phyloP scores from a whole-genome alignment of 2,329 filamentous ascomycete species.

The Stenocarpella maydis region DNA sequence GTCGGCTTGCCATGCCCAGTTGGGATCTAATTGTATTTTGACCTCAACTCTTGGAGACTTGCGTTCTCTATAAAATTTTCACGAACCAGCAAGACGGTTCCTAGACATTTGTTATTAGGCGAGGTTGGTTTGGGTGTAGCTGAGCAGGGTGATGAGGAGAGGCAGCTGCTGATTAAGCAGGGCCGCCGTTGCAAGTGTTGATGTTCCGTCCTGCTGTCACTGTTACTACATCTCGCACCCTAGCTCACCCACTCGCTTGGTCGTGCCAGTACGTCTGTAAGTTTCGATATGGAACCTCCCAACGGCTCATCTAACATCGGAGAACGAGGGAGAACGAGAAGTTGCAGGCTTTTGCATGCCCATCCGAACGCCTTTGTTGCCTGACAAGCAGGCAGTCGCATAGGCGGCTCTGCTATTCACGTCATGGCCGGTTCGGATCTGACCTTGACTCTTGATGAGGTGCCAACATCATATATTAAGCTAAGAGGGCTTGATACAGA shows the following conservation, averaged over 20 bases:
- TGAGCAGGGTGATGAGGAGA: no score
- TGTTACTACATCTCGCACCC: neutral
- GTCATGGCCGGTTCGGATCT: neutral
- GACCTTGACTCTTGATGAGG: no score
- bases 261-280: neutral
- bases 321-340: neutral
- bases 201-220: no score
- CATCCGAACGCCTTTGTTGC: neutral
- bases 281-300: neutral
- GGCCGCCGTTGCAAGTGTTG: no score
- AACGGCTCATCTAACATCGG: neutral
- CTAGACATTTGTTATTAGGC: neutral
- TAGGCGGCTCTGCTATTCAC: neutral
- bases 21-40: neutral
- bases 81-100: no score
- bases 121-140: neutral
- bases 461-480: neutral
- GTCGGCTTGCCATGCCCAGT: no score
- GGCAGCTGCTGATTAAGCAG: conserved; percentile 5
- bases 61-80: neutral
- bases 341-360: neutral
- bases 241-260: neutral
- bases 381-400: neutral
- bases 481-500: neutral
- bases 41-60: neutral